phyloP scores from a whole-genome alignment of 140 eudicot species.

The Erigeron philadelphicus region DNA sequence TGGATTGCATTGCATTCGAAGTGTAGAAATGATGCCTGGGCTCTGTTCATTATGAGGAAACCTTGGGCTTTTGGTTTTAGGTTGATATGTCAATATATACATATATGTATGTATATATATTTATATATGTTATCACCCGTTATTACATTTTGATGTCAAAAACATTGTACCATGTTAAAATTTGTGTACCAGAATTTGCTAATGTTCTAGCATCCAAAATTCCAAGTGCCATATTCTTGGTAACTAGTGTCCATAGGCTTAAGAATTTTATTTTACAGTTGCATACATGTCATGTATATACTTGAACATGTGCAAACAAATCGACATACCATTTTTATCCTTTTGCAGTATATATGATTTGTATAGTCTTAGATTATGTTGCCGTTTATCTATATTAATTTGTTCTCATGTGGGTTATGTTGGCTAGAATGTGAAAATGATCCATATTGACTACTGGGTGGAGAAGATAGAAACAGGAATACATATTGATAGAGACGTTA shows the following conservation, averaged over 20 bases:
- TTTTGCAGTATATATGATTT: background rate
- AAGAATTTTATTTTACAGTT: slow-evolving; percentile 4
- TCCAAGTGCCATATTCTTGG: slow-evolving; percentile 1
- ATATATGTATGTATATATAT: no score
- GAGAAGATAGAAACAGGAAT: slow-evolving; percentile 92
- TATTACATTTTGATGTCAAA: slow-evolving; percentile 10
- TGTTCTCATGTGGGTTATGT: slow-evolving; percentile 77
- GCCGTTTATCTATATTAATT: slow-evolving; percentile 23
- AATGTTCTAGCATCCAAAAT: slow-evolving; percentile 2
- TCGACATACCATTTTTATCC: background rate
- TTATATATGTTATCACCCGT: slow-evolving; percentile 8
- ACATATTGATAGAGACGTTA: slow-evolving; percentile 59
- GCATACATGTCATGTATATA: slow-evolving; percentile 9
- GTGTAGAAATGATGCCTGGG: slow-evolving; percentile 20
- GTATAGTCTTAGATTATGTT: slow-evolving; percentile 4
- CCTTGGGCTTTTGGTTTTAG: slow-evolving; percentile 18
- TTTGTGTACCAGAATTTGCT: slow-evolving; percentile 12
- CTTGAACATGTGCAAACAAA: background rate
- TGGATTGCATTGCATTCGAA: slow-evolving; percentile 13
- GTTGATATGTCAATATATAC: slow-evolving; percentile 19
- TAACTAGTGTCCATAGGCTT: slow-evolving; percentile 13
- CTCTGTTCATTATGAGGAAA: slow-evolving; percentile 13
- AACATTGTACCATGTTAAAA: slow-evolving; percentile 11
- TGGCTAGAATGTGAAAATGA: slow-evolving; percentile 70
- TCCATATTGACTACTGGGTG: slow-evolving; percentile 90